Percentiles rank a stretch among this genome's conserved stretches.
Evolutionary conservation across 2,329 filamentous ascomycete species (phyloP).

Genomic region (Dothideomycetes sp.): DNA sequence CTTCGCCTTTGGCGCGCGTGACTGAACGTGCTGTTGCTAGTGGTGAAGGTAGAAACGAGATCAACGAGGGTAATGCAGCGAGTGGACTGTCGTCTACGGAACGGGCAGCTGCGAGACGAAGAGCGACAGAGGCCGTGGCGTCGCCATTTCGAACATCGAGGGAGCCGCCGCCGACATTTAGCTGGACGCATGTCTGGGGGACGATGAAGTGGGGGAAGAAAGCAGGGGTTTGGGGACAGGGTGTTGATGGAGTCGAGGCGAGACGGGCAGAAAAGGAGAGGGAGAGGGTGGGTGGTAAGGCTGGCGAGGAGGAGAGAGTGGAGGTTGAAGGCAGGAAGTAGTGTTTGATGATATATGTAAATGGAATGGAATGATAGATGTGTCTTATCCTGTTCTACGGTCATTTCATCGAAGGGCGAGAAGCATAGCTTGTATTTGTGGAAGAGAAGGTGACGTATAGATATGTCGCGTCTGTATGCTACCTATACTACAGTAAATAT

Average conservation of each 20-base stretch:
- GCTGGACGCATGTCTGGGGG: conserved; percentile 43
- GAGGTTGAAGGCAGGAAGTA: not conserved
- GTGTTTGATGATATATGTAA: no score
- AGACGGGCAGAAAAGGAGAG: conserved; percentile 22
- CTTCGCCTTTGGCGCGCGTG: no score
- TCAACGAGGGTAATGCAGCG: no score
- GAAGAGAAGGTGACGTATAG: no score
- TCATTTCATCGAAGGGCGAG: no score
- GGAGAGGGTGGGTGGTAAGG: not conserved
- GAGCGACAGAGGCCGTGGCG: conserved; percentile 12
- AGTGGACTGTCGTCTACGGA: not conserved
- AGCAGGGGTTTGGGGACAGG: conserved; percentile 41
- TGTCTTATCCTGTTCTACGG: no score
- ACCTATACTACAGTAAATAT: no score
- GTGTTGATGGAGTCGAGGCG: conserved; percentile 34
- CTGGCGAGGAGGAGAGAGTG: not conserved
- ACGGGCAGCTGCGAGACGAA: no score
- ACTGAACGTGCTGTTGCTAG: no score
- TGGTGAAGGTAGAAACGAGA: conserved; percentile 8
- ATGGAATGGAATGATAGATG: no score
- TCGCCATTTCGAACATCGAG: conserved; percentile 34
- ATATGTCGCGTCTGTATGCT: no score
- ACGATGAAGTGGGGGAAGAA: conserved; percentile 42
- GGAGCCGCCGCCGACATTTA: conserved; percentile 40
- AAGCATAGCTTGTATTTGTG: no score